Percentiles rank a stretch among this genome's conserved stretches.
Conservation (phyloP, 2,329 filamentous ascomycete species). For the Byssoonygena ceratinophila region DNA sequence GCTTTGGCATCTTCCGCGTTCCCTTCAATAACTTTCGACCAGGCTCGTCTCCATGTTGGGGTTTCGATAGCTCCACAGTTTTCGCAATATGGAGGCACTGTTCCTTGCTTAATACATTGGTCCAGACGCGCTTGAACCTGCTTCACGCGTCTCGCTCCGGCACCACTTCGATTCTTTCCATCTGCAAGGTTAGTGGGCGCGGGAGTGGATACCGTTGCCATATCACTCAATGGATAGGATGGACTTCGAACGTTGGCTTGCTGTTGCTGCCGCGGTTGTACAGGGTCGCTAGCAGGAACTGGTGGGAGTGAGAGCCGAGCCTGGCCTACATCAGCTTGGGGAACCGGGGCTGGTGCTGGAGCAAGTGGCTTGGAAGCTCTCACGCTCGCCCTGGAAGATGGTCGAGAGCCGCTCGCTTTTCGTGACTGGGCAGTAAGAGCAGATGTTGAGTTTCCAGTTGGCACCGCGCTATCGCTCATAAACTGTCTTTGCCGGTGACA, state of each 20-base stretch:
- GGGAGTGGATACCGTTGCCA: slow-evolving; percentile 33
- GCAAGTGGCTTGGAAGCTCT: slow-evolving; percentile 30
- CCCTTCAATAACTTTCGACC: slow-evolving; percentile 63
- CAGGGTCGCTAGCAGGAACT: slow-evolving; percentile 13
- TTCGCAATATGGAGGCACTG: slow-evolving; percentile 77
- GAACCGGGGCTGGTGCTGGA: slow-evolving; percentile 19
- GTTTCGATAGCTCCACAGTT: slow-evolving; percentile 96
- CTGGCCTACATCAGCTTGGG: not conserved
- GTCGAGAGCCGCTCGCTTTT: slow-evolving; percentile 26
- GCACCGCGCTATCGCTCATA: slow-evolving; percentile 18
- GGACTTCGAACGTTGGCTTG: slow-evolving; percentile 36
- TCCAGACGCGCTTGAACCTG: slow-evolving; percentile 48
- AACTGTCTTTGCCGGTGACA: not conserved
- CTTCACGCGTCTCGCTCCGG: slow-evolving; percentile 56
- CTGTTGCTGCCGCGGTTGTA: slow-evolving; percentile 22
- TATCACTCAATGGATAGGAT: slow-evolving; percentile 37
- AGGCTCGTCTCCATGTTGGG: slow-evolving; percentile 90
- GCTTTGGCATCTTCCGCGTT: slow-evolving; percentile 59
- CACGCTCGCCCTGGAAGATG: slow-evolving; percentile 30
- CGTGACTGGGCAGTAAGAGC: slow-evolving; percentile 23
- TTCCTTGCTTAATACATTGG: slow-evolving; percentile 58
- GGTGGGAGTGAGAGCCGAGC: slow-evolving; percentile 2
- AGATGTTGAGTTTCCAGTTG: slow-evolving; percentile 18
- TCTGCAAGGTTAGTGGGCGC: slow-evolving; percentile 25
- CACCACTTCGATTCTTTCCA: slow-evolving; percentile 37